Conservation (phyloP, 768 basidiomycete species). For the Lactifluus volemus region DNA sequence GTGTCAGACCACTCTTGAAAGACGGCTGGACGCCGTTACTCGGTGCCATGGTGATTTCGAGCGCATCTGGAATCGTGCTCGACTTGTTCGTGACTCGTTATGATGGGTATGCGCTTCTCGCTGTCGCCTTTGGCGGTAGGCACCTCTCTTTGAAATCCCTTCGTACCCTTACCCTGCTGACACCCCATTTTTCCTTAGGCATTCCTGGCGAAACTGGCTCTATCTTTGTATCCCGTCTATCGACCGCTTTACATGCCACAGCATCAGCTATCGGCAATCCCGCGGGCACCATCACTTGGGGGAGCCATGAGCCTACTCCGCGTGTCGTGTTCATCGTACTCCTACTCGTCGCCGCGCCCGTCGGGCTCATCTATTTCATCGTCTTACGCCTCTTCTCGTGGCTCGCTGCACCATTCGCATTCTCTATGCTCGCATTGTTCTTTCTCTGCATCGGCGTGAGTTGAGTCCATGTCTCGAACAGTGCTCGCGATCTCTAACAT, state of each 20-base stretch:
- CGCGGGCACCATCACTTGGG: conserved; percentile 1
- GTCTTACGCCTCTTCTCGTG: conserved; percentile 64
- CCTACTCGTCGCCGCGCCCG: conserved; percentile 65
- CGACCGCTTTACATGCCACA: conserved; percentile 75
- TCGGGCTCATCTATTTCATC: conserved; percentile 66
- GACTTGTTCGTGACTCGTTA: conserved; percentile 84
- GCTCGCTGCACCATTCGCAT: conserved; percentile 62
- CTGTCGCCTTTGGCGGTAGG: conserved; percentile 80
- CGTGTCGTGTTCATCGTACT: conserved; percentile 60
- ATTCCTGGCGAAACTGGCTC: conserved; percentile 86
- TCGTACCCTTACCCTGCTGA: not conserved
- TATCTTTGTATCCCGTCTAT: conserved; percentile 85
- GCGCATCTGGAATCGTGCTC: conserved; percentile 84
- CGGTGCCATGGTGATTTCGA: conserved; percentile 82
- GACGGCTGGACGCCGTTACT: conserved; percentile 90
- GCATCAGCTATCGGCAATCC: conserved; percentile 23
- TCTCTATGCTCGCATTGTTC: conserved; percentile 54
- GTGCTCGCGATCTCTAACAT: not conserved
- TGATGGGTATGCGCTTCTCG: conserved; percentile 79
- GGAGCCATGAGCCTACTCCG: conserved; percentile 27
- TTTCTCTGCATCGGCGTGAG: conserved; percentile 70
- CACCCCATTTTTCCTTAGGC: conserved; percentile 33
- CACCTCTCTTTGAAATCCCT: not conserved
- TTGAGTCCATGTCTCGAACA: conserved; percentile 27
- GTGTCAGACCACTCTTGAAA: conserved; percentile 62